Evolutionary conservation across 257 asterid genomes (phyloP), one percentile per base, ranked within the genome.

Genomic region (Salvia hispanica): DNA sequence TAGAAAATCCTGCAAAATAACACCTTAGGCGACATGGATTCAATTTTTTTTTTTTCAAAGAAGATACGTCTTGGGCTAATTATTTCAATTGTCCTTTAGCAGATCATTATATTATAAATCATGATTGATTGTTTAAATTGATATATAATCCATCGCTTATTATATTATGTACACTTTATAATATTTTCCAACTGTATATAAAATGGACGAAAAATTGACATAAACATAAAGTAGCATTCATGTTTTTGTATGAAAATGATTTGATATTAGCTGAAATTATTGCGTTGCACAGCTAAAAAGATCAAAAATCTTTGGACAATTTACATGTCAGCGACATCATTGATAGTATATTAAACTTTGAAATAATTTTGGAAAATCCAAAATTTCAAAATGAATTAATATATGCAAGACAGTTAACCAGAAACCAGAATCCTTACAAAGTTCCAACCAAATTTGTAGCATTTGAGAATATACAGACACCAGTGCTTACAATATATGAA

Each of bases 391-490:
- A 4, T 37, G 6, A 50, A 9, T 7, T 50, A 53, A 21, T 33
- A 9, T 14, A 47, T 42, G 47, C 33, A 47, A 52, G 16, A 66
- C 40, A 7, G 40, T 68, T 52, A 4, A 58, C 5, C 34, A 2
- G 37, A 63, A 44, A 39, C 70, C 66, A 58, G 36, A 45, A 64
- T 53, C 66, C 16, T 36, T 74, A 11, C 51, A 74, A 44, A 62
- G 71, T 55, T 37, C 18, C 55, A 37, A 63, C 66, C 16, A 36
- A 25, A 14, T 25, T 25, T 25, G 31, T 25, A 48, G 53, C 47
- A 50, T 52, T 67, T 40, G 70, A 53, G 31, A 72, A 76, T 72
- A 72, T 66, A 37, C 44, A 62, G 21, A 6, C 51, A 45, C 43
- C 67, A 33, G 10, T 37, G 53, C 73, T 67, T 40, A 63, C 31